Percentiles rank a stretch among this genome's conserved stretches.
Evolutionary conservation across 352 stramenopile species (phyloP).

Genomic region (Pythium volutum): DNA sequence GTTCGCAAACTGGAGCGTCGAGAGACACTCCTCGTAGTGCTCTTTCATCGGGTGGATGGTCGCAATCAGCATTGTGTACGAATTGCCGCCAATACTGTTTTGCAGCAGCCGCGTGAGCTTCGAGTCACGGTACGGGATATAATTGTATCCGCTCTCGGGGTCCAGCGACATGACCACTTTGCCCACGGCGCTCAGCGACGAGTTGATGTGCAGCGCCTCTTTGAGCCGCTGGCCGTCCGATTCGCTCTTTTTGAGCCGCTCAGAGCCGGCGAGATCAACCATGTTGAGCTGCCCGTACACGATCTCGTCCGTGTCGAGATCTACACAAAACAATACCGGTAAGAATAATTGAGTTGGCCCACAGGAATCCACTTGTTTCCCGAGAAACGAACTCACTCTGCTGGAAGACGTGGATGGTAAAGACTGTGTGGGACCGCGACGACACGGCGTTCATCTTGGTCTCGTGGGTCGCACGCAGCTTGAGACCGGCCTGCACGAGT

Average conservation of each 20-base stretch:
- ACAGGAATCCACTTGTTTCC: not conserved
- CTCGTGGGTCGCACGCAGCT: slow-evolving; percentile 87
- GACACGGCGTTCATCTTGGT: slow-evolving; percentile 93
- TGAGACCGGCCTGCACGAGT: slow-evolving; percentile 84
- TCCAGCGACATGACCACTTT: slow-evolving; percentile 88
- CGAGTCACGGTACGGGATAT: slow-evolving; percentile 84
- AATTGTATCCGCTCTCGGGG: slow-evolving; percentile 85
- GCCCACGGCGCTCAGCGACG: slow-evolving; percentile 74
- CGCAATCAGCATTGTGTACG: slow-evolving; percentile 78
- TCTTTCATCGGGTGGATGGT: slow-evolving; percentile 88
- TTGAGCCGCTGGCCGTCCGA: slow-evolving; percentile 83
- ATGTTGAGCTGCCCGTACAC: slow-evolving; percentile 87
- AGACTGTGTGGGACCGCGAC: slow-evolving; percentile 86
- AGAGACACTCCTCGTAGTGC: slow-evolving; percentile 90
- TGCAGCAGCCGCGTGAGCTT: slow-evolving; percentile 82
- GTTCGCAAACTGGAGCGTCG: slow-evolving; percentile 90
- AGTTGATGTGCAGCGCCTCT: slow-evolving; percentile 86
- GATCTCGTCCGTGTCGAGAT: slow-evolving; percentile 64
- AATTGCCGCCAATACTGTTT: slow-evolving; percentile 88
- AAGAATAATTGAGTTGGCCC: not conserved
- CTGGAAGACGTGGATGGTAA: slow-evolving; percentile 85
- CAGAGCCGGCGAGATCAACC: slow-evolving; percentile 80
- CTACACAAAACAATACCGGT: slow-evolving; percentile 32
- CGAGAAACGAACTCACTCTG: slow-evolving; percentile 42
- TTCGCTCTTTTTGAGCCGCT: slow-evolving; percentile 85